Percentiles rank a stretch among this genome's conserved stretches.
phyloP scores from a whole-genome alignment of 225 moss, liverwort and hornwort species.

The Sphagnum tenellum region DNA sequence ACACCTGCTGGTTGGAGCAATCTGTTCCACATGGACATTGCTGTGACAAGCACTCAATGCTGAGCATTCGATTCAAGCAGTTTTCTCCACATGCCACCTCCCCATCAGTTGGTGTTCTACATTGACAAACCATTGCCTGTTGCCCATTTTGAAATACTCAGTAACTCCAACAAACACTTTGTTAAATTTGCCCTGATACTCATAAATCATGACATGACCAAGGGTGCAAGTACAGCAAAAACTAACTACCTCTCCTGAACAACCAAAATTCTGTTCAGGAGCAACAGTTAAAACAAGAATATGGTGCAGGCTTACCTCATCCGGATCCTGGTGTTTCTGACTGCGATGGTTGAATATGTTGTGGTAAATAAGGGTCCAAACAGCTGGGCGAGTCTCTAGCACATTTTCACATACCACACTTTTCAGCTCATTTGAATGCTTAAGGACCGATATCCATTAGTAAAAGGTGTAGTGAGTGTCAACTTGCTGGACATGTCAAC shows the following conservation, averaged over 20 bases:
- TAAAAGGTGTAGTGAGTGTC: no score
- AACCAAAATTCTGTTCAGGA: no score
- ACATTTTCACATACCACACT: neutral
- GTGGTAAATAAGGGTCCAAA: slow-evolving; percentile 67
- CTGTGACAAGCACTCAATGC: slow-evolving; percentile 71
- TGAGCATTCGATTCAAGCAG: slow-evolving; percentile 79
- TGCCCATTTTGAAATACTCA: slow-evolving; percentile 1
- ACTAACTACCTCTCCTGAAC: no score
- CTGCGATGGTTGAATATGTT: slow-evolving; percentile 79
- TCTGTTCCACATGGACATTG: slow-evolving; percentile 73
- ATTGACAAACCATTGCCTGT: slow-evolving; percentile 88
- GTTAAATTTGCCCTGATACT: no score
- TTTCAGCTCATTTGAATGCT: no score
- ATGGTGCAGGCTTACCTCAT: slow-evolving; percentile 44
- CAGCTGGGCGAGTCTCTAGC: slow-evolving; percentile 54
- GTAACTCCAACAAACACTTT: slow-evolving; percentile 1
- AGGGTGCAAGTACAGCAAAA: no score
- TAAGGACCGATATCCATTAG: no score
- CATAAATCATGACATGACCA: no score
- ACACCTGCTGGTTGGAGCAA: slow-evolving; percentile 90
- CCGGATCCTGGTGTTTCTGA: slow-evolving; percentile 60
- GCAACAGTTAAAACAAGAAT: no score
- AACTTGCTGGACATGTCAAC: no score
- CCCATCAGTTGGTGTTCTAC: slow-evolving; percentile 52
- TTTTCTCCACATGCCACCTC: slow-evolving; percentile 72